Percentiles rank a stretch among this genome's conserved stretches.
phyloP scores from a whole-genome alignment of 306 rosid species.

The Carpinus fangiana region DNA sequence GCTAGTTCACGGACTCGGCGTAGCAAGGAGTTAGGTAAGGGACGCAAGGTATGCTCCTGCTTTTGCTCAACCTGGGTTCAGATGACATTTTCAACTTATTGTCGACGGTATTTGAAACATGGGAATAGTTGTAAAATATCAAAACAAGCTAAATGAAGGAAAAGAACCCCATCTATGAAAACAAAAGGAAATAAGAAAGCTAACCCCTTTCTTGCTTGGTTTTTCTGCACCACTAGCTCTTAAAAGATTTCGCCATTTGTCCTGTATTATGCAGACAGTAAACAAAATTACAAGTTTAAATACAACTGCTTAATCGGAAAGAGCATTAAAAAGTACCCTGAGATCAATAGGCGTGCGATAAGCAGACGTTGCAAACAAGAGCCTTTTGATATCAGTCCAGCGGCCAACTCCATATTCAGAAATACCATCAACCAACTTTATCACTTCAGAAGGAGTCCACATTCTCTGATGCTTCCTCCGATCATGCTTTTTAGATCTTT shows the following conservation, averaged over 20 bases:
- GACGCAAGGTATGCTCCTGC: constrained; percentile 47
- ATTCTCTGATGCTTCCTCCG: constrained; percentile 91
- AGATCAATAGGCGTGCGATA: constrained; percentile 96
- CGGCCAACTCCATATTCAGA: constrained; percentile 92
- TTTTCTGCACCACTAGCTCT: constrained; percentile 59
- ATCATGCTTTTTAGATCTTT: constrained; percentile 54
- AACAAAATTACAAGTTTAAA: constrained; percentile 19
- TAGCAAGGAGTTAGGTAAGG: constrained; percentile 62
- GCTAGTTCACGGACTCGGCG: constrained; percentile 81
- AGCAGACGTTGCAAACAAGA: constrained; percentile 60
- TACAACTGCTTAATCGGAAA: constrained; percentile 10
- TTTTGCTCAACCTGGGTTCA: constrained; percentile 55
- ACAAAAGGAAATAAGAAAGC: constrained; percentile 8
- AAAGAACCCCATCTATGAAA: neutral
- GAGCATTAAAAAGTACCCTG: constrained; percentile 56
- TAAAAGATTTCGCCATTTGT: constrained; percentile 95
- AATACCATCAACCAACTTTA: constrained; percentile 84
- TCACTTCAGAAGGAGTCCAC: constrained; percentile 83
- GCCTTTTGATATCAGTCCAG: constrained; percentile 85
- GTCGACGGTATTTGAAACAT: neutral
- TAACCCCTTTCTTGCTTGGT: constrained; percentile 59
- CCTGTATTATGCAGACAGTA: constrained; percentile 53
- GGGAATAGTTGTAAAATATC: neutral
- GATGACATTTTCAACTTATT: neutral
- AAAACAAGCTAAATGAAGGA: neutral